Conservation (phyloP, 305 asterid species). For the Fraxinus floribunda region DNA sequence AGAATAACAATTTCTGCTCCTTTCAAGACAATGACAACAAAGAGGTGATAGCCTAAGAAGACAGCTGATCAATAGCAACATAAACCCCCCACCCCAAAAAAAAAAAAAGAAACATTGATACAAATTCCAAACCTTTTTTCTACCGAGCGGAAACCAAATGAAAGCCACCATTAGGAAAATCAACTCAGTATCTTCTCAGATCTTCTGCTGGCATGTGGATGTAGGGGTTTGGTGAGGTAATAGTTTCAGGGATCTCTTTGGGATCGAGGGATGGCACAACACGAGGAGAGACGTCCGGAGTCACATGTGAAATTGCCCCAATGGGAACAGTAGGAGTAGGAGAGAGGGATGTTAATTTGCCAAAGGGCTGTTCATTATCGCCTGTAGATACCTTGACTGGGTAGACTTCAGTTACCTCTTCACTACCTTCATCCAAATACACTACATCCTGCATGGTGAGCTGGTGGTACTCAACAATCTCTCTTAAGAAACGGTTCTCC, state of each 20-base stretch:
- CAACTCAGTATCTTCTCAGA: constrained; percentile 34
- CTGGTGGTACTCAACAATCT: constrained; percentile 92
- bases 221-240: constrained; percentile 40
- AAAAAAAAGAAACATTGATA: constrained; percentile 14
- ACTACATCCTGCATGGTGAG: constrained; percentile 96
- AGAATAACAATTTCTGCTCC: neutral
- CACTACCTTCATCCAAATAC: constrained; percentile 78
- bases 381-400: constrained; percentile 50
- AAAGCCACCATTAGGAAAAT: constrained; percentile 11
- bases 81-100: too few relatives aligned
- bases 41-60: neutral
- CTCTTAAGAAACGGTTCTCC: constrained; percentile 89
- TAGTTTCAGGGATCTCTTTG: constrained; percentile 31
- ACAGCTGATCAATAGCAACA: too few relatives aligned
- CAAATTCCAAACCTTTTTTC: constrained; percentile 30
- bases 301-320: constrained; percentile 43
- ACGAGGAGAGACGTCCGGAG: constrained; percentile 28
- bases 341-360: constrained; percentile 26
- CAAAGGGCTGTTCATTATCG: constrained; percentile 30
- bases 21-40: constrained; percentile 15
- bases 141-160: constrained; percentile 15
- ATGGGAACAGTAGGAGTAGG: constrained; percentile 40
- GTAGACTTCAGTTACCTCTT: constrained; percentile 89
- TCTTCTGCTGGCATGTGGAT: constrained; percentile 47
- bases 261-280: constrained; percentile 37